Evolutionary conservation across 2,329 filamentous ascomycete species (phyloP).

Genomic region (Helotiales sp.): DNA sequence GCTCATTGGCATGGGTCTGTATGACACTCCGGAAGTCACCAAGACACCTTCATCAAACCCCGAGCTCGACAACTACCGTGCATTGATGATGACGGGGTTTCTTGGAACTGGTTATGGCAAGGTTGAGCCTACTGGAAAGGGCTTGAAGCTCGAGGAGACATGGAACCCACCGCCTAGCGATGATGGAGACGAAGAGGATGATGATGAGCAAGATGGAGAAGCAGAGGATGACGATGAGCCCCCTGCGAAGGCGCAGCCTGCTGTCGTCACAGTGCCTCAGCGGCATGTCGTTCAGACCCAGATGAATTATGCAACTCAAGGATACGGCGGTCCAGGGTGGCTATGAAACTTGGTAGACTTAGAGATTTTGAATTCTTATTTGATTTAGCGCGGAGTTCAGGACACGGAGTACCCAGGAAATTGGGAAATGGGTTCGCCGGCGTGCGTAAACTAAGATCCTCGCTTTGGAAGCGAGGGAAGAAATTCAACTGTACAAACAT

Average conservation of each 20-base stretch:
- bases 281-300: neutral
- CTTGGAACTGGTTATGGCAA: slow-evolving; percentile 55
- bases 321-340: slow-evolving; percentile 22
- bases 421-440: slow-evolving; percentile 15
- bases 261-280: neutral
- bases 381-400: slow-evolving; percentile 29
- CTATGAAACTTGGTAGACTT: slow-evolving; percentile 14
- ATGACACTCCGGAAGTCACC: slow-evolving; percentile 70
- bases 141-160: slow-evolving; percentile 80
- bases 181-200: slow-evolving; percentile 63
- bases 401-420: slow-evolving; percentile 13
- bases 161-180: slow-evolving; percentile 69
- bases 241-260: neutral
- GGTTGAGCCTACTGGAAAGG: slow-evolving; percentile 65
- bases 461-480: neutral
- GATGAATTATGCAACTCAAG: neutral
- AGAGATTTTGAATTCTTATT: neutral
- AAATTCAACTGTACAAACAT: slow-evolving; percentile 2
- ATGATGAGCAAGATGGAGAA: slow-evolving; percentile 49
- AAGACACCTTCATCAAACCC: slow-evolving; percentile 49
- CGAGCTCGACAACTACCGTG: slow-evolving; percentile 58
- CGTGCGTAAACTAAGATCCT: slow-evolving; percentile 17
- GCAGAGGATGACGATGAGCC: slow-evolving; percentile 37
- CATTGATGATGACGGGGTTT: slow-evolving; percentile 57
- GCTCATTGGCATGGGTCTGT: slow-evolving; percentile 81